Conservation (phyloP, 306 rosid species). For the Inga laurina region DNA sequence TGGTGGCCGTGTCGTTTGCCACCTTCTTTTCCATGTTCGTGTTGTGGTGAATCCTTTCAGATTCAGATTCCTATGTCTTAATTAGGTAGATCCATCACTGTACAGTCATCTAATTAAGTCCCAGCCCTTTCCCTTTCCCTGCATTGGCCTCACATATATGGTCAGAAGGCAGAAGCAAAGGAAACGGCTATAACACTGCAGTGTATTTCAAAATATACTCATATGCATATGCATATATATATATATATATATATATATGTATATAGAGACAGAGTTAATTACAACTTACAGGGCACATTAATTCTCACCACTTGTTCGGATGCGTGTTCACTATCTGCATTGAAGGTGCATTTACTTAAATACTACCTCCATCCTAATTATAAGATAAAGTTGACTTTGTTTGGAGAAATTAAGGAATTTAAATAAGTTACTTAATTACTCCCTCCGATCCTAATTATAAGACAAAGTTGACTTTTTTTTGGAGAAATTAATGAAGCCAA, state of each 20-base stretch:
- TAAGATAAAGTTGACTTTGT: no score
- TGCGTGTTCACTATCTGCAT: no score
- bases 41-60: conserved; percentile 16
- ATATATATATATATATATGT: not conserved
- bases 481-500: no score
- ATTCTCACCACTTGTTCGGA: not conserved
- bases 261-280: not conserved
- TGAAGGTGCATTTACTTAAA: not conserved
- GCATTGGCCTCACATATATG: not conserved
- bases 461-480: no score
- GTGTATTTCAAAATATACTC: not conserved
- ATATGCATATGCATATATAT: not conserved
- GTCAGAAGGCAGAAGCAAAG: not conserved
- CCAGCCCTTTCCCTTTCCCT: not conserved
- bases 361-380: no score
- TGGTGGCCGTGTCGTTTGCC: conserved; percentile 44
- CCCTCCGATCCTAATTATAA: no score
- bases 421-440: no score
- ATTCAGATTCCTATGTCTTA: not conserved
- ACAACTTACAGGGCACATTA: not conserved
- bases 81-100: not conserved
- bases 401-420: no score
- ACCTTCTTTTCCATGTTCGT: conserved; percentile 35
- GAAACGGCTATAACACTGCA: not conserved
- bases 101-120: not conserved